Base-by-base conservation (phyloP, 2,329 filamentous ascomycete genomes). In the Tolypocladium capitatum region DNA sequence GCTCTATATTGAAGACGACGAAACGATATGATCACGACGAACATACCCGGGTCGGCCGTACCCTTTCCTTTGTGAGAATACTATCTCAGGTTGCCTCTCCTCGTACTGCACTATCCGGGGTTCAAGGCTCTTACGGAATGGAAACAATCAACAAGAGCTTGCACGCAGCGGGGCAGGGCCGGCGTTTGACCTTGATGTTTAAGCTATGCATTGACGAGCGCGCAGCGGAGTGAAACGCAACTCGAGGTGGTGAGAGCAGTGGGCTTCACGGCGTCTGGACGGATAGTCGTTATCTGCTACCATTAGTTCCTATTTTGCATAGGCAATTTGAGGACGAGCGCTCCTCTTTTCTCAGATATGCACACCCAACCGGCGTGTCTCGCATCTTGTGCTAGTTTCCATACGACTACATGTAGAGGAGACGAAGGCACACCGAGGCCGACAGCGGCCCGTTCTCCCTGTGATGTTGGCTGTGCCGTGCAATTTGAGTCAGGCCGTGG, bases 11-110 rank as follows among this genome's bases (percentile, higher is more conserved):
- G 28, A 36, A 46, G 36, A 49, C 36, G 43, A 54, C 42, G 52
- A 49, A 35, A 54, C 48, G 52, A 52, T 38, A 48, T 44, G 46
- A 54, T 40, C 48, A 54, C 40, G 40, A 52, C 43, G 46, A 50
- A 20, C 46, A 50, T 47, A 48, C 41, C 48, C 32, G 48, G 46
- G 42, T 48, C 45, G 46, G 32, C 31, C 43, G 45, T 45, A 46
- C 44, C 48, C 48, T 45, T 38, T 46, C 31, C n/a, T 44, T 44
- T 38, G 46, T 45, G 33, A 21, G n/a, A n/a, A 38, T 46, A 46
- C 20, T n/a, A 30, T n/a, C 16, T 42, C 38, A 30, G 4, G 11
- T 34, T 24, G 33, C n/a, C 33, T 21, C n/a, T 42, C 33, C 20
- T 40, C 28, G 16, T 11, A 44, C 24, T 47, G 46, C 38, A 43